Conservation (phyloP, 495 filamentous ascomycete species). For the Penicillium longicatenatum region DNA sequence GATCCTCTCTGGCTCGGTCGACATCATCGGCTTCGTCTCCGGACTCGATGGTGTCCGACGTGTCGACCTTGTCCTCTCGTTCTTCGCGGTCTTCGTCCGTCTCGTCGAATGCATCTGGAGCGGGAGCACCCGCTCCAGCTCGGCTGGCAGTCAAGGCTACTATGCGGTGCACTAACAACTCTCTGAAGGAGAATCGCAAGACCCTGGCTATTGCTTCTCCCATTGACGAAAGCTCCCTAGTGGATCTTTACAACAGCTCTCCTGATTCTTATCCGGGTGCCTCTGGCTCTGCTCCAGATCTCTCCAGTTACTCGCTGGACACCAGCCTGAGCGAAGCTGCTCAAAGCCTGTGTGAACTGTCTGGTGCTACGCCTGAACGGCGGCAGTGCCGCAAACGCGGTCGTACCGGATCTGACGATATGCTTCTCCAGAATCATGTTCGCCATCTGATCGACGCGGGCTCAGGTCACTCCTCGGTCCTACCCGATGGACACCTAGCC, state of each 20-base stretch:
- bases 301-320: conserved; percentile 54
- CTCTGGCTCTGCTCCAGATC: conserved; percentile 49
- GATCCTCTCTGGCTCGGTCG: conserved; percentile 76
- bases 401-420: conserved; percentile 67
- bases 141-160: conserved; percentile 80
- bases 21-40: conserved; percentile 80
- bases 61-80: conserved; percentile 59
- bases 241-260: conserved; percentile 51
- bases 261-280: conserved; percentile 61
- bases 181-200: conserved; percentile 44
- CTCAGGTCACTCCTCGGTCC: conserved; percentile 33
- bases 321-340: conserved; percentile 57
- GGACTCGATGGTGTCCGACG: conserved; percentile 89
- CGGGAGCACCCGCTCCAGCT: conserved; percentile 64
- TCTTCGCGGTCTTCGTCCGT: conserved; percentile 74
- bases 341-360: conserved; percentile 66
- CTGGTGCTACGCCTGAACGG: conserved; percentile 40
- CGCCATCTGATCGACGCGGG: conserved; percentile 54
- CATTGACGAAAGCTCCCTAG: conserved; percentile 53
- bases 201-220: conserved; percentile 43
- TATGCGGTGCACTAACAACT: conserved; percentile 70
- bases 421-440: conserved; percentile 71
- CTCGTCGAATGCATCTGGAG: conserved; percentile 67
- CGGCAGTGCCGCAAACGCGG: conserved; percentile 63
- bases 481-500: conserved; percentile 44